phyloP scores from a whole-genome alignment of 495 filamentous ascomycete species.

The Penicillium tannophilum region DNA sequence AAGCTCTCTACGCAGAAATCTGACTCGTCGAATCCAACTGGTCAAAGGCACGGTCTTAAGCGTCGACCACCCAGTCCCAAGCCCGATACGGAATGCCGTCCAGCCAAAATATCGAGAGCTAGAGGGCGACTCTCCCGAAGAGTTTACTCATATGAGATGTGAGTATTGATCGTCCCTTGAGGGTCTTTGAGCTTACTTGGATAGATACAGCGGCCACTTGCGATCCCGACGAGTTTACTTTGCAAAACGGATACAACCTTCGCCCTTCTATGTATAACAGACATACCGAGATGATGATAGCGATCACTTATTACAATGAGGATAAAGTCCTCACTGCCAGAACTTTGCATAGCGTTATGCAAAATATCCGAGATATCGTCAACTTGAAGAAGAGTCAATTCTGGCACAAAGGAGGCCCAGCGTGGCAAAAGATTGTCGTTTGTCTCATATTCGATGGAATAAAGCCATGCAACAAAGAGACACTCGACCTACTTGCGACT shows the following conservation, averaged over 20 bases:
- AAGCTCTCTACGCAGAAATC: no score
- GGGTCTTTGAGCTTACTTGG: no score
- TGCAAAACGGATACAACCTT: constrained; percentile 97
- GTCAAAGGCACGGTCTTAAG: no score
- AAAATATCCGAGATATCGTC: constrained; percentile 94
- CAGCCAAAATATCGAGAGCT: no score
- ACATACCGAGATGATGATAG: constrained; percentile 92
- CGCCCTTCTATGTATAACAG: constrained; percentile 97
- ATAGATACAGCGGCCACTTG: constrained; percentile 94
- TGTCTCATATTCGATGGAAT: constrained; percentile 95
- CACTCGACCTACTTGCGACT: constrained; percentile 87
- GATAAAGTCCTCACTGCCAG: constrained; percentile 89
- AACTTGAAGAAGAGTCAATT: constrained; percentile 98
- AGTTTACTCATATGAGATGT: no score
- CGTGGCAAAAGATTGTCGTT: constrained; percentile 99
- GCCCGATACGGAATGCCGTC: no score
- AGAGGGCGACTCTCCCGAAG: no score
- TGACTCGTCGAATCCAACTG: no score
- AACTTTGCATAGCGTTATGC: constrained; percentile 94
- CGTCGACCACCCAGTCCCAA: no score
- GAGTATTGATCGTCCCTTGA: no score
- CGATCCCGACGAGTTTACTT: constrained; percentile 95
- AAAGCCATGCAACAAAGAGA: constrained; percentile 92
- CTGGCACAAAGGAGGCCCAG: constrained; percentile 96
- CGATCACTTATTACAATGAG: constrained; percentile 98